Evolutionary conservation across 495 filamentous ascomycete genomes (phyloP).

Genomic region (Podospora sp.): DNA sequence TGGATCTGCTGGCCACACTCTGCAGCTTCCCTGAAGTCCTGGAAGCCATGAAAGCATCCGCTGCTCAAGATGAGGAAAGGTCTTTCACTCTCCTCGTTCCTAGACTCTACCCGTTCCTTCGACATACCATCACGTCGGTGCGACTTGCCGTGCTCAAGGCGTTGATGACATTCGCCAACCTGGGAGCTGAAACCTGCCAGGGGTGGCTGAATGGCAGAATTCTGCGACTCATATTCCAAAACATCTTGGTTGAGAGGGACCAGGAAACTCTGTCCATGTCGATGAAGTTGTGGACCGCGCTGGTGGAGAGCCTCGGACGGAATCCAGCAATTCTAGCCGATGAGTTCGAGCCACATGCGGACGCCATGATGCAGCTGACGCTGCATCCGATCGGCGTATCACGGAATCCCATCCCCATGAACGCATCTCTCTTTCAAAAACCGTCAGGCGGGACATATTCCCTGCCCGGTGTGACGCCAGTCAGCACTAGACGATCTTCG

Average conservation of each 20-base stretch:
- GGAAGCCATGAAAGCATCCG: conserved; percentile 90
- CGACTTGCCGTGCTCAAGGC: conserved; percentile 91
- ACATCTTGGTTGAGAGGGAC: conserved; percentile 89
- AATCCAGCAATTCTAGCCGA: conserved; percentile 59
- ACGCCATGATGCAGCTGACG: conserved; percentile 75
- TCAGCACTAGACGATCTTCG: conserved; percentile 59
- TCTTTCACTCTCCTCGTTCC: conserved; percentile 92
- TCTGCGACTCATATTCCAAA: conserved; percentile 88
- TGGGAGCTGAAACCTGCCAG: conserved; percentile 79
- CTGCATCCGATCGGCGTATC: conserved; percentile 90
- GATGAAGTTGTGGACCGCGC: conserved; percentile 80
- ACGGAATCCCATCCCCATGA: conserved; percentile 87
- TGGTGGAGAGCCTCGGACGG: conserved; percentile 67
- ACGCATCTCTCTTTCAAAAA: conserved; percentile 82
- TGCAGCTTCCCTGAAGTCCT: conserved; percentile 93
- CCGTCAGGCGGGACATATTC: conserved; percentile 88
- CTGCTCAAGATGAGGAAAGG: conserved; percentile 75
- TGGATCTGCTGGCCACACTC: conserved; percentile 94
- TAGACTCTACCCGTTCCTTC: conserved; percentile 90
- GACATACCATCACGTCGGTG: conserved; percentile 95
- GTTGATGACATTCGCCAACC: conserved; percentile 85
- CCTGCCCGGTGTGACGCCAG: conserved; percentile 47
- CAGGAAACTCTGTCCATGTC: conserved; percentile 74
- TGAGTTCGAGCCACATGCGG: conserved; percentile 71
- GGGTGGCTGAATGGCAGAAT: conserved; percentile 92